Conservation (phyloP, 495 filamentous ascomycete genomes). For the Tuber aestivum region DNA sequence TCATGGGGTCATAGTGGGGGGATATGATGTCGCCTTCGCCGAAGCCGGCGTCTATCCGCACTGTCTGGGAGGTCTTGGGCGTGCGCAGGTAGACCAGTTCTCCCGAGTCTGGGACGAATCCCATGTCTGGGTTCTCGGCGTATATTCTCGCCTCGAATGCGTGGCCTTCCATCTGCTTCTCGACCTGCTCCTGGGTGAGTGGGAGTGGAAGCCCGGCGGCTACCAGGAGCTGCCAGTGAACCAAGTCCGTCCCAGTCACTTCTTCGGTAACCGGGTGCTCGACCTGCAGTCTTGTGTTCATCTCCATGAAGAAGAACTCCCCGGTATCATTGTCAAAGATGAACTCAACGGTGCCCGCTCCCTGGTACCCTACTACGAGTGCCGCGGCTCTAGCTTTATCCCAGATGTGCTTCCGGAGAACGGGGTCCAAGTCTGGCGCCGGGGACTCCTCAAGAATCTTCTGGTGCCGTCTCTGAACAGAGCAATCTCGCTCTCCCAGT, state of each 20-base stretch:
- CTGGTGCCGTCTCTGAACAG: conserved; percentile 82
- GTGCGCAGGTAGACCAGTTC: conserved; percentile 73
- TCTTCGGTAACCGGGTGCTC: conserved; percentile 97
- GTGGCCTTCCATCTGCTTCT: conserved; percentile 72
- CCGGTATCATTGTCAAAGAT: conserved; percentile 95
- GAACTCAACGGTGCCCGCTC: conserved; percentile 95
- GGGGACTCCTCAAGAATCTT: conserved; percentile 97
- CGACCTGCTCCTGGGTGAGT: conserved; percentile 74
- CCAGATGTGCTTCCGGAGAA: conserved; percentile 82
- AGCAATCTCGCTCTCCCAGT: conserved; percentile 80
- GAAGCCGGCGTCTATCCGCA: conserved; percentile 91
- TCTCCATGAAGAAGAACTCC: conserved; percentile 99
- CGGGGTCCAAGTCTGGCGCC: conserved; percentile 74
- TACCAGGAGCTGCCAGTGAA: conserved; percentile 92
- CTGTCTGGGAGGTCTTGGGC: conserved; percentile 60
- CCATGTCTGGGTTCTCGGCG: conserved; percentile 82
- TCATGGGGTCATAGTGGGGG: conserved; percentile 98
- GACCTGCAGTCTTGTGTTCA: conserved; percentile 96
- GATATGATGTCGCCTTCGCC: conserved; percentile 85
- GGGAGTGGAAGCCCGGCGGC: conserved; percentile 84
- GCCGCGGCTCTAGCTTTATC: conserved; percentile 85
- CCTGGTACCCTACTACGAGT: conserved; percentile 86
- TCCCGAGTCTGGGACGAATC: conserved; percentile 94
- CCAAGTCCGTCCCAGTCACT: conserved; percentile 90
- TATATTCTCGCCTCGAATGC: conserved; percentile 96